phyloP scores from a whole-genome alignment of 2,329 filamentous ascomycete species.

The Elsinoe necatrix region DNA sequence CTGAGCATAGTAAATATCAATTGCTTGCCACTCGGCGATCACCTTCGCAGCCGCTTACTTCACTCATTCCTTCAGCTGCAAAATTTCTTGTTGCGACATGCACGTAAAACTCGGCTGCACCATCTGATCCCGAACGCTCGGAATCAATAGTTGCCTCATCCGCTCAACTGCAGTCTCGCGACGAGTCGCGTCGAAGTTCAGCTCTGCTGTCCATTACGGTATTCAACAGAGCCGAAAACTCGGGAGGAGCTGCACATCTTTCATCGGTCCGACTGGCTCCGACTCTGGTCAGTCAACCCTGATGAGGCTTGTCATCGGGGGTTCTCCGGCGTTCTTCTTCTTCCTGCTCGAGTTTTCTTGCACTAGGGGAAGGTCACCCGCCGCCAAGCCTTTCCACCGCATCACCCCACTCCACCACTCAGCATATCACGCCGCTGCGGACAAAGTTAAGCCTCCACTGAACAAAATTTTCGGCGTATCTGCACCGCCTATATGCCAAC shows the following conservation, averaged over 20 bases:
- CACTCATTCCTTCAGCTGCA: too few relatives aligned
- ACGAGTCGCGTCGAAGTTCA: neutral
- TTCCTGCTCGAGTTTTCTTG: neutral
- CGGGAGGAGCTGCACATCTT: neutral
- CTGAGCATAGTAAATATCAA: too few relatives aligned
- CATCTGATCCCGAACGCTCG: too few relatives aligned
- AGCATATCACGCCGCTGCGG: neutral
- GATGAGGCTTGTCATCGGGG: neutral
- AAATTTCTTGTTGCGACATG: too few relatives aligned
- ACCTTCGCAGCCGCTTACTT: too few relatives aligned
- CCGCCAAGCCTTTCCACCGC: conserved; percentile 1
- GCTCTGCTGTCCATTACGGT: conserved; percentile 8
- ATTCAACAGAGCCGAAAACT: neutral
- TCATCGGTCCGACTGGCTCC: neutral
- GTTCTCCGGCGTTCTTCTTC: neutral
- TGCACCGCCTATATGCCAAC: neutral
- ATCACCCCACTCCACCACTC: neutral
- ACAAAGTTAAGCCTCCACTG: neutral
- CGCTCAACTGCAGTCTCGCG: neutral
- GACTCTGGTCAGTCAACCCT: neutral
- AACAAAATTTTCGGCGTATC: neutral
- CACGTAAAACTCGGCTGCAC: too few relatives aligned
- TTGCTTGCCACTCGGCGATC: too few relatives aligned
- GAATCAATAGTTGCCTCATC: too few relatives aligned
- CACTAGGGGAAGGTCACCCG: conserved; percentile 8